A percentile compares a stretch with the other conserved stretches of the same genome.
Evolutionary conservation across 1,284 basidiomycete genomes (phyloP).

Genomic region (Peniophora sp.): DNA sequence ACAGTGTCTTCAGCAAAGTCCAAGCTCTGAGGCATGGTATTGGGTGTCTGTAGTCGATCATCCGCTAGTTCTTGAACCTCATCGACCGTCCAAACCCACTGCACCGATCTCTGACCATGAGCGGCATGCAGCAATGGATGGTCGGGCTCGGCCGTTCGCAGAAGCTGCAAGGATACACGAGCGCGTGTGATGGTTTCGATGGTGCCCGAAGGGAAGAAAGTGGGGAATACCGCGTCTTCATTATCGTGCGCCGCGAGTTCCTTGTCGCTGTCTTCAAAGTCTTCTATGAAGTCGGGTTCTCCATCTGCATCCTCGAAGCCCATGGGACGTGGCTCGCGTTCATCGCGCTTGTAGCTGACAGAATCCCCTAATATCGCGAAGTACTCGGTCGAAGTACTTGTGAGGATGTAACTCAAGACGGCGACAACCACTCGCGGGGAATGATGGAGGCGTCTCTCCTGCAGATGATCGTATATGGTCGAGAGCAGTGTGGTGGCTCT

Average conservation of each 20-base stretch:
- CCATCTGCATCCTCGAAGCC: neutral
- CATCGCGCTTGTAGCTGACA: constrained; percentile 44
- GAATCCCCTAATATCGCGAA: constrained; percentile 44
- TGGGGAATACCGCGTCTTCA: constrained; percentile 41
- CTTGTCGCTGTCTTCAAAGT: constrained; percentile 17
- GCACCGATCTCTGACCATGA: constrained; percentile 25
- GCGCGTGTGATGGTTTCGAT: constrained; percentile 49
- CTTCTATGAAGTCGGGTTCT: constrained; percentile 19
- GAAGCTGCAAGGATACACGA: constrained; percentile 55
- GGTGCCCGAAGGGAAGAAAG: constrained; percentile 47
- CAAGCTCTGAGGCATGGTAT: neutral
- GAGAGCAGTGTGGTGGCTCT: constrained; percentile 45
- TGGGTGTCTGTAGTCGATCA: constrained; percentile 49
- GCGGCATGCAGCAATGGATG: constrained; percentile 40
- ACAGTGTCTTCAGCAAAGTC: neutral
- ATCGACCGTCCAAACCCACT: constrained; percentile 56
- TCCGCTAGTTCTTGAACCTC: constrained; percentile 24
- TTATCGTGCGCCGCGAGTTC: constrained; percentile 25
- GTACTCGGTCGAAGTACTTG: constrained; percentile 52
- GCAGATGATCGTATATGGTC: constrained; percentile 40
- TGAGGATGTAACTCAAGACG: constrained; percentile 55
- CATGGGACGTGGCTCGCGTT: neutral
- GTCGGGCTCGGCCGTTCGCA: constrained; percentile 52
- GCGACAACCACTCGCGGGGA: constrained; percentile 39
- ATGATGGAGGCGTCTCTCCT: constrained; percentile 40